Evolutionary conservation across 129 eudicot species (phyloP).

Genomic region (Helichrysum umbraculigerum): DNA sequence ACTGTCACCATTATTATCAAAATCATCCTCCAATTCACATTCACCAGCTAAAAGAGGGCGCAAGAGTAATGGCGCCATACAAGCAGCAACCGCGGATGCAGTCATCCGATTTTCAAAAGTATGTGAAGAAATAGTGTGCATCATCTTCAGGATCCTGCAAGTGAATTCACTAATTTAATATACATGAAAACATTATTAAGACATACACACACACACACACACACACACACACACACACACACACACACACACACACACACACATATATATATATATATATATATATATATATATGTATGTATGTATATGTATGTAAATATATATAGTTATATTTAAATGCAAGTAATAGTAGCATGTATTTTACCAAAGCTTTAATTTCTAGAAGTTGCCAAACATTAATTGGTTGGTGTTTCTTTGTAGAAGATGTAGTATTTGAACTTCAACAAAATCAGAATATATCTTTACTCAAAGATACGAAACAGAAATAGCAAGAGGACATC

Average conservation of each 20-base stretch:
- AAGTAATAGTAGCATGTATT: neutral
- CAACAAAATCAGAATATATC: neutral
- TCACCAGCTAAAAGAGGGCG: conserved; percentile 95
- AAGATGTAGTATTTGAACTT: neutral
- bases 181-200: neutral
- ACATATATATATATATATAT: too few species aligned
- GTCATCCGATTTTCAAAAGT: conserved; percentile 85
- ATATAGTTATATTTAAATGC: neutral
- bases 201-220: too few species aligned
- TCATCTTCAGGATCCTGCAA: conserved; percentile 82
- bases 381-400: too few species aligned
- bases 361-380: too few species aligned
- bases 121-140: conserved; percentile 79
- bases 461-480: neutral
- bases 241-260: too few species aligned
- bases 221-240: too few species aligned
- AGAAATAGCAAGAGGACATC: neutral
- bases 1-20: conserved; percentile 71
- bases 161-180: conserved; percentile 18
- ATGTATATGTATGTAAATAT: neutral
- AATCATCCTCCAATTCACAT: conserved; percentile 90
- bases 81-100: conserved; percentile 90
- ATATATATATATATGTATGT: too few species aligned
- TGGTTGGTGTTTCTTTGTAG: neutral
- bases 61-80: conserved; percentile 94